Percentiles rank a stretch among this genome's conserved stretches.
phyloP scores from a whole-genome alignment of 805 yeast genomes.

The Cyberlindnera lachancei region DNA sequence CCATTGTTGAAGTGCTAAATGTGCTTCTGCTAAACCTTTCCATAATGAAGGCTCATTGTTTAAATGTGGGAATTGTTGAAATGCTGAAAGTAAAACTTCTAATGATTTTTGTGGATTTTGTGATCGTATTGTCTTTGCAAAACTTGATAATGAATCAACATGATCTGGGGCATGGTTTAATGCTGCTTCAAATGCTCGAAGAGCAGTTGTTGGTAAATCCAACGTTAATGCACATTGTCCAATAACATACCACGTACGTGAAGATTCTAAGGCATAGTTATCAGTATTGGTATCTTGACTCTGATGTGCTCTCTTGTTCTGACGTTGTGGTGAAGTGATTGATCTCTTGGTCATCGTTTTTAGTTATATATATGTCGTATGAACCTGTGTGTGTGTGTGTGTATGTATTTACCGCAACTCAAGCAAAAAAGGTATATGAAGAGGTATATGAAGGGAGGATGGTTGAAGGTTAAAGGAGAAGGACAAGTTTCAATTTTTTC shows the following conservation, averaged over 20 bases:
- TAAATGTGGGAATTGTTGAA: constrained; percentile 28
- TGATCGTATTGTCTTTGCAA: constrained; percentile 11
- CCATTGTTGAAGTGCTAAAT: constrained; percentile 36
- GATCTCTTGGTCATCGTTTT: constrained; percentile 2
- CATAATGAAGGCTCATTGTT: constrained; percentile 33
- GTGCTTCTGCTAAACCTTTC: constrained; percentile 46
- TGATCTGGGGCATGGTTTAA: constrained; percentile 19
- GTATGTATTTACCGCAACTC: too few species aligned
- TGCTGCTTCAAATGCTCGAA: constrained; percentile 18
- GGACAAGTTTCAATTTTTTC: too few species aligned
- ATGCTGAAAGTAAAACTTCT: constrained; percentile 15
- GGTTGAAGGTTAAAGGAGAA: too few species aligned
- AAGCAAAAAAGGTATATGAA: too few species aligned
- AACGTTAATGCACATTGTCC: constrained; percentile 19
- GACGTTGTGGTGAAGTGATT: background rate
- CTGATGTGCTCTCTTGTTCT: background rate
- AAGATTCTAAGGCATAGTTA: constrained; percentile 9
- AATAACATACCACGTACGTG: constrained; percentile 18
- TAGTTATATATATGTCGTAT: too few species aligned
- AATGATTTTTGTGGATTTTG: constrained; percentile 16
- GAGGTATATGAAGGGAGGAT: too few species aligned
- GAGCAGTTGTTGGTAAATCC: constrained; percentile 12
- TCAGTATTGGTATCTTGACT: constrained; percentile 2
- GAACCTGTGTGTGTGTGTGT: too few species aligned
- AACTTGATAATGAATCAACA: constrained; percentile 12